A percentile compares a stretch with the other conserved stretches of the same genome.
phyloP scores from a whole-genome alignment of 208 protist species.

The Acanthamoeba royreba region DNA sequence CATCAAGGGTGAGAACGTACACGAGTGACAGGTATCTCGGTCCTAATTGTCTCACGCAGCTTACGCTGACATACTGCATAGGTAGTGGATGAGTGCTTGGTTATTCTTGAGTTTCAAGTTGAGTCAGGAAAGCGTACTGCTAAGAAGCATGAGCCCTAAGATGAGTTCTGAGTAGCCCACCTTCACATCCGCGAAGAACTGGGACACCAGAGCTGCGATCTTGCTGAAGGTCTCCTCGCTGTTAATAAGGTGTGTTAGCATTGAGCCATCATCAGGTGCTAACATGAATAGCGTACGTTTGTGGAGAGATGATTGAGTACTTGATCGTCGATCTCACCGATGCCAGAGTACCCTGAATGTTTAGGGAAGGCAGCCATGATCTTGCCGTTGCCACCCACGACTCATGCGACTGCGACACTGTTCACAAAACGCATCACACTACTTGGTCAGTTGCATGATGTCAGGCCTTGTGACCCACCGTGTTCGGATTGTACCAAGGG shows the following conservation, averaged over 20 bases:
- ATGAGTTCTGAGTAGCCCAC: conserved; percentile 19
- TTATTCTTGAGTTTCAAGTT: neutral
- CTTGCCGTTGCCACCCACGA: neutral
- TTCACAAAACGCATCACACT: neutral
- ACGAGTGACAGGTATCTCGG: neutral
- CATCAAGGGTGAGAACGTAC: too few species aligned
- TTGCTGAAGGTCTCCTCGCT: neutral
- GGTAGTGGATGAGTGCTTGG: neutral
- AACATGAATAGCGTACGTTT: neutral
- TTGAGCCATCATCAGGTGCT: neutral
- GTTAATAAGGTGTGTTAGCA: neutral
- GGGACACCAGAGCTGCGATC: neutral
- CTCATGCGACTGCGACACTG: neutral
- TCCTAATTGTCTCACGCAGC: neutral
- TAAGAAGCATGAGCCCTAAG: conserved; percentile 22
- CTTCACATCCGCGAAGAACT: neutral
- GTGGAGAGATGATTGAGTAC: conserved; percentile 1
- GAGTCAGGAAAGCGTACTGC: neutral
- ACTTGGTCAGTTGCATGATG: neutral
- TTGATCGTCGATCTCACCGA: neutral
- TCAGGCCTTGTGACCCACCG: neutral
- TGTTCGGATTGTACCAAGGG: neutral
- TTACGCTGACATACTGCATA: neutral
- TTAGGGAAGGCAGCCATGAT: neutral
- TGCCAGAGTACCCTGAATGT: neutral